Percentiles rank a stretch among this genome's conserved stretches.
Conservation (phyloP, 2,329 filamentous ascomycete species). For the Fusarium hainanense region DNA sequence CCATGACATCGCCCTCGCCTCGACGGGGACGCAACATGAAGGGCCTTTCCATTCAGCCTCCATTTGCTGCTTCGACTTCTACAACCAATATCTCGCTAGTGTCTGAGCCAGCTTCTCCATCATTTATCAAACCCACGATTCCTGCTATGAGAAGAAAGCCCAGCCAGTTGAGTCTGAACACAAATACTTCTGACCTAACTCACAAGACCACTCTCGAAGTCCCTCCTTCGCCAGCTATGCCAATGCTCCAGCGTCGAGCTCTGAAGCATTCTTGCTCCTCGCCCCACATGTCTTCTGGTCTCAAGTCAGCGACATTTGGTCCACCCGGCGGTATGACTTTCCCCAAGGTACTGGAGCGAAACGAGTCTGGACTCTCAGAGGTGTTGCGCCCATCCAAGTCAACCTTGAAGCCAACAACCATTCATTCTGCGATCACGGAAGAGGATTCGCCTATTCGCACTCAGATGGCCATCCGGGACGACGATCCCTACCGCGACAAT, state of each 20-base stretch:
- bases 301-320: slow-evolving; percentile 69
- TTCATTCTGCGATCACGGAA: slow-evolving; percentile 61
- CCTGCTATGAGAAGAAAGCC: slow-evolving; percentile 78
- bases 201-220: slow-evolving; percentile 63
- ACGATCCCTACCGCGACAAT: slow-evolving; percentile 71
- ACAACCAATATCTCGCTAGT: slow-evolving; percentile 62
- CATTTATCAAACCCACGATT: slow-evolving; percentile 83
- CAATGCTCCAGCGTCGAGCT: slow-evolving; percentile 70
- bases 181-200: slow-evolving; percentile 68
- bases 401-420: slow-evolving; percentile 50
- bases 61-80: slow-evolving; percentile 56
- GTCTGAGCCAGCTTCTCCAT: slow-evolving; percentile 77
- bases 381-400: slow-evolving; percentile 65
- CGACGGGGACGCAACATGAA: slow-evolving; percentile 85
- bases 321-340: slow-evolving; percentile 73
- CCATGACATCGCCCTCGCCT: slow-evolving; percentile 75
- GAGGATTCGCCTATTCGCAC: slow-evolving; percentile 69
- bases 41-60: slow-evolving; percentile 81
- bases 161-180: slow-evolving; percentile 82
- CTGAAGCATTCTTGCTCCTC: slow-evolving; percentile 76
- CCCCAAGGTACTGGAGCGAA: slow-evolving; percentile 68
- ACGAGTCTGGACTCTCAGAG: slow-evolving; percentile 69
- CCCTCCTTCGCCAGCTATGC: slow-evolving; percentile 65
- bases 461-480: slow-evolving; percentile 69
- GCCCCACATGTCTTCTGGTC: slow-evolving; percentile 71